A percentile compares a stretch with the other conserved stretches of the same genome.
Conservation (phyloP, 2,329 filamentous ascomycete species). For the Ophiocordyceps camponoti-rufipedis region DNA sequence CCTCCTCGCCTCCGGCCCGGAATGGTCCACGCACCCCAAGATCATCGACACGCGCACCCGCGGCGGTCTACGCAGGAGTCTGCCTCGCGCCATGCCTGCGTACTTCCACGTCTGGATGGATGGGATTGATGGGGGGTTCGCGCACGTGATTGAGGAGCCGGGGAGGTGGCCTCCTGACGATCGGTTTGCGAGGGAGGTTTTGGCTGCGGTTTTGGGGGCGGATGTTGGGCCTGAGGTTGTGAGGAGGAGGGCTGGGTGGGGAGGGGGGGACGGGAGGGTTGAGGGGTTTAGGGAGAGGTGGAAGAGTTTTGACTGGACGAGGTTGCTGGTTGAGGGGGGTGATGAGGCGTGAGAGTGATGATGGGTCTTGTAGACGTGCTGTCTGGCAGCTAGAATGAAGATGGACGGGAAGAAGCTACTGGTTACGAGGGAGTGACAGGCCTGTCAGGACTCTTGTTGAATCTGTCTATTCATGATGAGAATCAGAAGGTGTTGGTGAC, state of each 20-base stretch:
- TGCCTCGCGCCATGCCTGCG: conserved; percentile 64
- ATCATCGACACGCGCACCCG: conserved; percentile 70
- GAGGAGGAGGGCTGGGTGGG: conserved; percentile 82
- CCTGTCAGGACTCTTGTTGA: no score
- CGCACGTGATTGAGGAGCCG: conserved; percentile 79
- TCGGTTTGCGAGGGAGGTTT: conserved; percentile 76
- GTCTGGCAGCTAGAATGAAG: no score
- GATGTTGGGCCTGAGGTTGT: conserved; percentile 55
- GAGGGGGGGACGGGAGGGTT: conserved; percentile 49
- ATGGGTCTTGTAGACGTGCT: no score
- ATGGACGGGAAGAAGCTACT: no score
- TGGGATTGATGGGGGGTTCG: conserved; percentile 74
- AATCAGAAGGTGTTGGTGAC: no score
- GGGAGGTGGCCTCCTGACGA: conserved; percentile 79
- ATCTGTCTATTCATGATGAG: no score
- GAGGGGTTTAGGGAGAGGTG: conserved; percentile 45
- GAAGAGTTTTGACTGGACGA: conserved; percentile 82
- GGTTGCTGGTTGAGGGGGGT: conserved; percentile 27
- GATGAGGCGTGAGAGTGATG: no score
- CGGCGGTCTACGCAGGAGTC: conserved; percentile 60
- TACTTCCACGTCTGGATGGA: conserved; percentile 97
- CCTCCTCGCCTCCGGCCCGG: conserved; percentile 70
- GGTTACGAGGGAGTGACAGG: no score
- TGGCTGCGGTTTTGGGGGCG: conserved; percentile 75
- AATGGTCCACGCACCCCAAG: conserved; percentile 93